These are phyloP conservation scores for Pugionium dolabratum DNA, from an alignment of 345 rosid species.

Conservation along the genomic window DNA sequence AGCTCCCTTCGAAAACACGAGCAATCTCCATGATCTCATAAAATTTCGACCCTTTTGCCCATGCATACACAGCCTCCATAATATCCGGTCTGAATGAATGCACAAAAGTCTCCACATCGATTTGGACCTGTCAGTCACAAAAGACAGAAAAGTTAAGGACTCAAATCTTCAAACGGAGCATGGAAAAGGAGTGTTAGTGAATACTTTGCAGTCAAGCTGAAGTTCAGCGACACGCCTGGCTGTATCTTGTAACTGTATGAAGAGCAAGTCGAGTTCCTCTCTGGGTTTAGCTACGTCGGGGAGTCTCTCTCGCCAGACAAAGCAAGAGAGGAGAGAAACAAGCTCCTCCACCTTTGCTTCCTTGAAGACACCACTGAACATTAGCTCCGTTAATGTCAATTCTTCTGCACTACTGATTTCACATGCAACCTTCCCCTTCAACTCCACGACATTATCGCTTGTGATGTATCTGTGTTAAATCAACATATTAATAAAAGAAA, in stretches of 20 bases:
- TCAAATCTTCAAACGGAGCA: neutral
- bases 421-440: conserved; percentile 91
- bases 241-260: conserved; percentile 83
- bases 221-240: conserved; percentile 83
- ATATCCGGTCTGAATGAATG: conserved; percentile 89
- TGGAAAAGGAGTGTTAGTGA: neutral
- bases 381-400: conserved; percentile 84
- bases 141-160: conserved; percentile 19
- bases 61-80: conserved; percentile 94
- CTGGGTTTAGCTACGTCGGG: conserved; percentile 88
- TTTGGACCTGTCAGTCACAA: conserved; percentile 62
- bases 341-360: conserved; percentile 86
- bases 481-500: neutral
- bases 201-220: conserved; percentile 96
- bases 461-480: conserved; percentile 56
- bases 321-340: conserved; percentile 94
- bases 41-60: conserved; percentile 97
- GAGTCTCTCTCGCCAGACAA: conserved; percentile 95
- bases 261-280: conserved; percentile 90
- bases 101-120: conserved; percentile 78
- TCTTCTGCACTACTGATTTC: conserved; percentile 97
- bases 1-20: conserved; percentile 93
- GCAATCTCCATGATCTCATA: conserved; percentile 94
- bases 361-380: conserved; percentile 88
- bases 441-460: conserved; percentile 72